Evolutionary conservation across 1,139 yeast species (phyloP).

Genomic region (Blastobotrys aristatus): DNA sequence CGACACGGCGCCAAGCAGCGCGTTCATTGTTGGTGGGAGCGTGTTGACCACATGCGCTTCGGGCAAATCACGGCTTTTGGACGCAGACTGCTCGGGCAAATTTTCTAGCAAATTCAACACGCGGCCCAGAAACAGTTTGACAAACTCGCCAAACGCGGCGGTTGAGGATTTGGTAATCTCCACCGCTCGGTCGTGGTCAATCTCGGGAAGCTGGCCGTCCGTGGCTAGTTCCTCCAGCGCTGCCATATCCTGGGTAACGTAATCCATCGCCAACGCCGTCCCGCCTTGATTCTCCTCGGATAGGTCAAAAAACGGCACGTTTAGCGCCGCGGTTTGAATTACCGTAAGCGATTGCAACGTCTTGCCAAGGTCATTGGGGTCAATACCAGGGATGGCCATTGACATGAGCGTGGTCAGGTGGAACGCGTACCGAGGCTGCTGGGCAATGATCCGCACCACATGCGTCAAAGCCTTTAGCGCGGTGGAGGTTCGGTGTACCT

Average conservation of each 20-base stretch:
- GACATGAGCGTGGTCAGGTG: conserved; percentile 73
- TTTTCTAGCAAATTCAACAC: conserved; percentile 68
- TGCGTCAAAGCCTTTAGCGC: conserved; percentile 67
- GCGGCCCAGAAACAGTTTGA: conserved; percentile 53
- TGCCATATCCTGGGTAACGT: conserved; percentile 49
- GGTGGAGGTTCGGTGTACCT: conserved; percentile 74
- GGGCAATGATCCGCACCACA: conserved; percentile 62
- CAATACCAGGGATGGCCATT: conserved; percentile 74
- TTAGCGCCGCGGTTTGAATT: conserved; percentile 65
- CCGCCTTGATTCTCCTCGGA: conserved; percentile 32
- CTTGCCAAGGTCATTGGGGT: conserved; percentile 77
- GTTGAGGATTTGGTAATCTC: conserved; percentile 71
- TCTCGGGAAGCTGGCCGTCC: conserved; percentile 24
- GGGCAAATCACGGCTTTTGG: conserved; percentile 30
- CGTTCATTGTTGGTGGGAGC: conserved; percentile 60
- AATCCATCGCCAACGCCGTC: conserved; percentile 61
- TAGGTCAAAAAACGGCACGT: conserved; percentile 54
- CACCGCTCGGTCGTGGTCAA: conserved; percentile 45
- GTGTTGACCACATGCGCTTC: conserved; percentile 46
- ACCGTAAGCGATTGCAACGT: conserved; percentile 67
- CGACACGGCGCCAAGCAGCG: conserved; percentile 66
- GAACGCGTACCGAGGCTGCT: conserved; percentile 61
- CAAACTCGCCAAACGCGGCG: conserved; percentile 59
- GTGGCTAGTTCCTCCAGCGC: conserved; percentile 27
- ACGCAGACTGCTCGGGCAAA: conserved; percentile 44